Conservation (phyloP, 2,329 filamentous ascomycete genomes). For the Graphilbum fragrans region DNA sequence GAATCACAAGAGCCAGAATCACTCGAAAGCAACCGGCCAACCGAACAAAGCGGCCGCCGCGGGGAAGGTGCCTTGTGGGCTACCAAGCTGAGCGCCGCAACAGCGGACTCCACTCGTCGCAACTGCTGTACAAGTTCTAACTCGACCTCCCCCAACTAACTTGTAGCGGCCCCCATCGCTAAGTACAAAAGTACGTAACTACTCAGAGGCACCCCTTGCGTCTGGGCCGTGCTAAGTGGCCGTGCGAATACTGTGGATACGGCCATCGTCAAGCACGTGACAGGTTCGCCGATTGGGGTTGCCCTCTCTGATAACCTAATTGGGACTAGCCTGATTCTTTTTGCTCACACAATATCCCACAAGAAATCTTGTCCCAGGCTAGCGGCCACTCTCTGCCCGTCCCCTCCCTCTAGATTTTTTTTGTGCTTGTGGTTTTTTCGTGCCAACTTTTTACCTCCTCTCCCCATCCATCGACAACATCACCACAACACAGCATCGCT, state of each 20-base stretch:
- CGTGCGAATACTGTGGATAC: neutral
- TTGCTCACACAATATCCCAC: constrained; percentile 9
- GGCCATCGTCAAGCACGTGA: too few relatives aligned
- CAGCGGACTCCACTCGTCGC: too few relatives aligned
- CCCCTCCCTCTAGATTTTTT: constrained; percentile 5
- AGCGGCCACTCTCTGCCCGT: constrained; percentile 3
- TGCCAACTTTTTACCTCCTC: neutral
- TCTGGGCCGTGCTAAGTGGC: neutral
- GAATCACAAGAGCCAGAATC: too few relatives aligned
- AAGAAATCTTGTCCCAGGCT: constrained; percentile 7
- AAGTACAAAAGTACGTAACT: too few relatives aligned
- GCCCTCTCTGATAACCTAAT: constrained; percentile 10
- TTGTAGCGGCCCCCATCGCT: too few relatives aligned
- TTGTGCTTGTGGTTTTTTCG: constrained; percentile 4
- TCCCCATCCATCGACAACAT: constrained; percentile 2
- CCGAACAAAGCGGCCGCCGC: too few relatives aligned
- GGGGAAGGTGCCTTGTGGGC: too few relatives aligned
- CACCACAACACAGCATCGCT: constrained; percentile 1
- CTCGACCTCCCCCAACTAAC: too few relatives aligned
- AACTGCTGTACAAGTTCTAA: too few relatives aligned
- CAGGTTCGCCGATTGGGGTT: constrained; percentile 5
- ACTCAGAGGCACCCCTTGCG: too few relatives aligned
- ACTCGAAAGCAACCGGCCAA: too few relatives aligned
- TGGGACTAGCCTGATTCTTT: constrained; percentile 2
- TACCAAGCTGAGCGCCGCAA: too few relatives aligned